These are phyloP conservation scores for Coelastrella sp. DNA, from an alignment of 139 green algal genomes.

Conservation along the genomic window DNA sequence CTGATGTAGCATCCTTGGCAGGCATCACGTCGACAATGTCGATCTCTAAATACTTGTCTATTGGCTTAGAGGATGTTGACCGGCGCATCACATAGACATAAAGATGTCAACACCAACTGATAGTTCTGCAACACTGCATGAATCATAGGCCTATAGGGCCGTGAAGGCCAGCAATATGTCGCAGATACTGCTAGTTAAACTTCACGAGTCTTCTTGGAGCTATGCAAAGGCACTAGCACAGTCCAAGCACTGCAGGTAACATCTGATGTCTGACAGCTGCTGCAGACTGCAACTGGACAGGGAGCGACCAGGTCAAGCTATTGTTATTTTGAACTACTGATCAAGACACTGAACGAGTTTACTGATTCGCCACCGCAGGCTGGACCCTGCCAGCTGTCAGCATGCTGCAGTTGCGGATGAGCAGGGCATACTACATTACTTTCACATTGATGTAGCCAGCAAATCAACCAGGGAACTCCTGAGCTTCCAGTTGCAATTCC, in stretches of 20 bases:
- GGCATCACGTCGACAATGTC: too few relatives aligned
- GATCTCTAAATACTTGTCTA: too few relatives aligned
- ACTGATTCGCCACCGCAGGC: neutral
- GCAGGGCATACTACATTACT: slow-evolving; percentile 39
- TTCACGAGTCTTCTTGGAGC: neutral
- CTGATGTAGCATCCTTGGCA: too few relatives aligned
- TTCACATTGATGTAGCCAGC: slow-evolving; percentile 5
- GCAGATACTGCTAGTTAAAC: slow-evolving; percentile 18
- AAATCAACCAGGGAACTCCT: neutral
- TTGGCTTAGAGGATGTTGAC: too few relatives aligned
- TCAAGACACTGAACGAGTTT: too few relatives aligned
- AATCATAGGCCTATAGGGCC: neutral
- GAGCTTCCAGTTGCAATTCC: slow-evolving; percentile 32
- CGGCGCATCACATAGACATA: too few relatives aligned
- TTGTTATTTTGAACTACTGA: too few relatives aligned
- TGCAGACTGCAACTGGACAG: neutral
- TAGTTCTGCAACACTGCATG: neutral
- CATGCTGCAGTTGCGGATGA: slow-evolving; percentile 35
- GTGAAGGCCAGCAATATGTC: slow-evolving; percentile 4
- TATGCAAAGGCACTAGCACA: neutral
- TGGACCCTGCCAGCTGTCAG: slow-evolving; percentile 40
- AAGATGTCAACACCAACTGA: too few relatives aligned
- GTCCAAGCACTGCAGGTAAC: slow-evolving; percentile 12
- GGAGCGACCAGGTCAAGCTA: neutral
- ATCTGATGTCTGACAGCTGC: neutral